Evolutionary conservation across 2,329 filamentous ascomycete species (phyloP).

Genomic region (Tolypocladium sp.): DNA sequence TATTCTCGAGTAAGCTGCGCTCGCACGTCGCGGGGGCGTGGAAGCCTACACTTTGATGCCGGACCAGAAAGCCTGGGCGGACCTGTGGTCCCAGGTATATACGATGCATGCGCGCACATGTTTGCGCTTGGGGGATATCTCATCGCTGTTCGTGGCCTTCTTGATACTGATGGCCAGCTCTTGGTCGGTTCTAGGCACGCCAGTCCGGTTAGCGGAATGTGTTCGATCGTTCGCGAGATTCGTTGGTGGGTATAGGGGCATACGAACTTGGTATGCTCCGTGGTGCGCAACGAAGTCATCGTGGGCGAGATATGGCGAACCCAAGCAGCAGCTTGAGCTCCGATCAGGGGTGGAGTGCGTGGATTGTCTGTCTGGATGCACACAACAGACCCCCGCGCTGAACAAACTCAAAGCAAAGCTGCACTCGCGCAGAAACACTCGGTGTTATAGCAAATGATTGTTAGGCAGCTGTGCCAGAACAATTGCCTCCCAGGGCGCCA

Average conservation of each 20-base stretch:
- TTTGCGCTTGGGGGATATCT: constrained; percentile 67
- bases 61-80: constrained; percentile 88
- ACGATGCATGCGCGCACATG: constrained; percentile 98
- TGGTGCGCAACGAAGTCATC: constrained; percentile 22
- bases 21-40: background rate
- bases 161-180: constrained; percentile 62
- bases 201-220: background rate
- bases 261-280: constrained; percentile 27
- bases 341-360: constrained; percentile 1
- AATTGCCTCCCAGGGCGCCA: background rate
- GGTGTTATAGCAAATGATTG: background rate
- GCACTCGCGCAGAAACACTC: background rate
- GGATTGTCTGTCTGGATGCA: background rate
- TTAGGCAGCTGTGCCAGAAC: background rate
- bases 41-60: constrained; percentile 90
- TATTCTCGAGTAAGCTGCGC: constrained; percentile 4
- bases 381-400: background rate
- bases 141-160: constrained; percentile 60
- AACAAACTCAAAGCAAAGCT: background rate
- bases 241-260: background rate
- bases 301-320: constrained; percentile 5
- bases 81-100: constrained; percentile 99
- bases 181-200: constrained; percentile 47
- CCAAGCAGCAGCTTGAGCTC: constrained; percentile 1
- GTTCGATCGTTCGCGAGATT: background rate